phyloP scores from a whole-genome alignment of 352 stramenopile genomes.

The Phytophthora meadii region DNA sequence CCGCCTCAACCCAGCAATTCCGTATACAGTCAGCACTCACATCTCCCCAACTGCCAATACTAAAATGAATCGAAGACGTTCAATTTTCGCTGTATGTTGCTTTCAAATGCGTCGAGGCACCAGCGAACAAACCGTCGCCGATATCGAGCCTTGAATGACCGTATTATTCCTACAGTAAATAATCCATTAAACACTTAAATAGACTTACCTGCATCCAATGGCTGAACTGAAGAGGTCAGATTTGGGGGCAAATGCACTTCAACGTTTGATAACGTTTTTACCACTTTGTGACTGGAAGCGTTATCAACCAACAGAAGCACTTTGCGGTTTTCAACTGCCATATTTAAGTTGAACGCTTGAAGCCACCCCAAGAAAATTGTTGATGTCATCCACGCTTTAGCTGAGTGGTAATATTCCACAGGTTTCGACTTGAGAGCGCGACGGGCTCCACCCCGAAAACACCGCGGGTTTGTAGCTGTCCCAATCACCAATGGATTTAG shows the following conservation, averaged over 20 bases:
- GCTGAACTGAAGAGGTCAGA: slow-evolving; percentile 7
- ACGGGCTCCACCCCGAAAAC: slow-evolving; percentile 4
- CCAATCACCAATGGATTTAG: slow-evolving; percentile 7
- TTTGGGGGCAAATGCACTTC: slow-evolving; percentile 8
- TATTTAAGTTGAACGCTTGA: slow-evolving; percentile 12
- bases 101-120: slow-evolving; percentile 14
- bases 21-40: slow-evolving; percentile 6
- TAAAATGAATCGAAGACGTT: slow-evolving; percentile 19
- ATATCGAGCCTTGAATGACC: slow-evolving; percentile 8
- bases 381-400: slow-evolving; percentile 14
- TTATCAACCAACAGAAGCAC: slow-evolving; percentile 20
- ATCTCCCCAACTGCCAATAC: slow-evolving; percentile 6
- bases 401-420: not conserved
- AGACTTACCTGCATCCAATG: slow-evolving; percentile 12
- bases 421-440: slow-evolving; percentile 1
- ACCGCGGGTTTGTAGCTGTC: slow-evolving; percentile 3
- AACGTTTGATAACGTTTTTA: slow-evolving; percentile 8
- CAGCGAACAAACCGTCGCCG: slow-evolving; percentile 18
- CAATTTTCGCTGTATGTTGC: slow-evolving; percentile 2
- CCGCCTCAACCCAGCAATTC: slow-evolving; percentile 7
- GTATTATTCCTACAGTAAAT: slow-evolving; percentile 3
- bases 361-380: slow-evolving; percentile 15
- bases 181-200: too few species aligned
- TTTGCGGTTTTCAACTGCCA: slow-evolving; percentile 10
- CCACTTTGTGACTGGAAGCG: slow-evolving; percentile 14